phyloP scores from a whole-genome alignment of 2,329 filamentous ascomycete genomes.

The Aspergillus fumigatiaffinis region DNA sequence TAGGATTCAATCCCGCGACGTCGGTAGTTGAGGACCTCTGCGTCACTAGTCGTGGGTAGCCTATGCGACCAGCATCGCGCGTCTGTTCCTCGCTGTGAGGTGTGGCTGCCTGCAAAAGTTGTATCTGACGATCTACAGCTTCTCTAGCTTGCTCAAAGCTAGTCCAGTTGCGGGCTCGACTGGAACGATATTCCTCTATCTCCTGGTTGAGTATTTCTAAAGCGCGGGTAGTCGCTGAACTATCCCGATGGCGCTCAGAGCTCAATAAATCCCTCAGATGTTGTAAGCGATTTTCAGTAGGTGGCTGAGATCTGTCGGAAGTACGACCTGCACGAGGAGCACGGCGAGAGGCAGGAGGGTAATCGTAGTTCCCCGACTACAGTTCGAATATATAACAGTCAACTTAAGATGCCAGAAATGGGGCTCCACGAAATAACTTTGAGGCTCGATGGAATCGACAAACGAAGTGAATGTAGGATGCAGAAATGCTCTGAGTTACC shows the following conservation, averaged over 20 bases:
- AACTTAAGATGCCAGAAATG: conserved; percentile 6
- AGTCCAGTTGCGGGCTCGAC: conserved; percentile 21
- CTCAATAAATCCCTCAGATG: conserved; percentile 38
- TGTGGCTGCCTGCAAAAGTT: conserved; percentile 16
- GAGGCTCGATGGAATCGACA: background rate
- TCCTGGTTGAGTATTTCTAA: conserved; percentile 40
- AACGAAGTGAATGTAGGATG: background rate
- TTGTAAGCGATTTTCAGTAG: conserved; percentile 27
- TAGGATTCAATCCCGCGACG: conserved; percentile 14
- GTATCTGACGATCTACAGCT: conserved; percentile 23
- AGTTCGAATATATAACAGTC: conserved; percentile 12
- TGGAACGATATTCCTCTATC: conserved; percentile 28
- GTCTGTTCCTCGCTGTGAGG: conserved; percentile 9
- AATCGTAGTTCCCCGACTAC: conserved; percentile 43
- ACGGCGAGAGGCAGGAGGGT: conserved; percentile 37
- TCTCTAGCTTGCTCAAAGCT: conserved; percentile 24
- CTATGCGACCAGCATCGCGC: conserved; percentile 9
- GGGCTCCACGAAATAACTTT: background rate
- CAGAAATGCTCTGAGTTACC: background rate
- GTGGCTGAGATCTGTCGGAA: conserved; percentile 20
- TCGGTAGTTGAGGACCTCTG: conserved; percentile 11
- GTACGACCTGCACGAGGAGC: conserved; percentile 19
- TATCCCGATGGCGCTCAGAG: conserved; percentile 32
- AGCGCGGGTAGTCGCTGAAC: conserved; percentile 28
- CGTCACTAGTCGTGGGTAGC: conserved; percentile 11